Conservation (phyloP, 768 basidiomycete species). For the Rhizopogon rudus region DNA sequence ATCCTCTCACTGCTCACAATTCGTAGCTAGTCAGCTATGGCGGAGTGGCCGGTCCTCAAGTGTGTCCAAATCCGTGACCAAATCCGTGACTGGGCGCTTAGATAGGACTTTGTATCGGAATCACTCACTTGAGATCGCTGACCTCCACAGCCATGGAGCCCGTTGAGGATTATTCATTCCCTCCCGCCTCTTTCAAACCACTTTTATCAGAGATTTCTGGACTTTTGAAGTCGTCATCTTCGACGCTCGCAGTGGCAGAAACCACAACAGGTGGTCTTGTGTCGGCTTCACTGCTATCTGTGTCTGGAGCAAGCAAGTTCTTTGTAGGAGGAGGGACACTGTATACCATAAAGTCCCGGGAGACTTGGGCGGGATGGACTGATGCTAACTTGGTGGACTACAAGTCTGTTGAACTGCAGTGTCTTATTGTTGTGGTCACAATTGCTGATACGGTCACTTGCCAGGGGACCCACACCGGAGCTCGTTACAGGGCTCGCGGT, state of each 20-base stretch:
- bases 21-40: no score
- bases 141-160: not conserved
- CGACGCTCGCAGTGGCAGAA: conserved; percentile 15
- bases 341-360: conserved; percentile 13
- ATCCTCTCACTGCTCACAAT: no score
- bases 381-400: conserved; percentile 11
- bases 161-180: conserved; percentile 5
- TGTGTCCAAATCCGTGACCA: no score
- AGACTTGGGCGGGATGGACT: conserved; percentile 14
- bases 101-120: not conserved
- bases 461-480: conserved; percentile 14
- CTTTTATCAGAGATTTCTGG: conserved; percentile 10
- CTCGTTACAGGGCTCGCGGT: conserved; percentile 12
- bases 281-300: conserved; percentile 13
- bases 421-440: not conserved
- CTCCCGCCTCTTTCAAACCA: conserved; percentile 12
- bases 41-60: no score
- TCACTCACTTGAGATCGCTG: not conserved
- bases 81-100: no score
- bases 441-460: not conserved
- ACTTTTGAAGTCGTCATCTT: conserved; percentile 7
- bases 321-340: conserved; percentile 14
- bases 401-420: conserved; percentile 3
- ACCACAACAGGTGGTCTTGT: conserved; percentile 17
- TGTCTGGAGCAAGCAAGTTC: conserved; percentile 14